Conservation (phyloP, 306 rosid species). For the Cucumis sativus region Cucumber_9930_V3 NC_026655.2:23278001-23278500, state of each 20-base stretch:
- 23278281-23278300: background rate
- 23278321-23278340: background rate
- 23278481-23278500: background rate
- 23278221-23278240: background rate
- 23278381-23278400: background rate
- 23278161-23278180: background rate
- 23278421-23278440: background rate
- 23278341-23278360: background rate
- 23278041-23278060: conserved; percentile 58
- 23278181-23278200: background rate
- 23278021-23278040: conserved; percentile 50
- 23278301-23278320: background rate
- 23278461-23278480: background rate
- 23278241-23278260: background rate
- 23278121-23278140: background rate
- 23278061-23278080: conserved; percentile 60
- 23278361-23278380: background rate
- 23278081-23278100: background rate
- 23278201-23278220: background rate
- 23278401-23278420: background rate
- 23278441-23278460: background rate
- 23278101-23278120: background rate
- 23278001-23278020: background rate
- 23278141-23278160: background rate
- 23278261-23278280: background rate